Percentiles rank a stretch among this genome's conserved stretches.
phyloP scores from a whole-genome alignment of 139 green algal genomes.

The Chlorella vulgaris region DNA sequence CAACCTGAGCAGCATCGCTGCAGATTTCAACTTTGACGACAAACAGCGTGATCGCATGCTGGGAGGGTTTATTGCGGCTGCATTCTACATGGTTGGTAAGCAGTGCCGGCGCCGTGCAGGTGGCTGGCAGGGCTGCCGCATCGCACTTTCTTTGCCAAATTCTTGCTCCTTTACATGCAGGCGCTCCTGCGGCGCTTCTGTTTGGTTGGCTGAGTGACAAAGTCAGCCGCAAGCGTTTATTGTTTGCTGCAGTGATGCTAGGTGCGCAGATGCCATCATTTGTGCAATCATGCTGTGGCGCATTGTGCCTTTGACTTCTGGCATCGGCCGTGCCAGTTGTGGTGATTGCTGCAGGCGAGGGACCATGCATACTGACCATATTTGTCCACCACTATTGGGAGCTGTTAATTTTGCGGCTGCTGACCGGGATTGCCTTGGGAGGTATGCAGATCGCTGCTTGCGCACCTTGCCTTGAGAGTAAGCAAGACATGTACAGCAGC shows the following conservation, averaged over 20 bases:
- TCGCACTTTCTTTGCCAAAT: too few relatives aligned
- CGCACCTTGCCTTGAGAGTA: neutral
- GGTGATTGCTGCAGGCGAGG: constrained; percentile 54
- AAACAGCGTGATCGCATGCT: constrained; percentile 73
- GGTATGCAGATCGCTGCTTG: constrained; percentile 37
- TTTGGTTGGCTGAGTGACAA: constrained; percentile 74
- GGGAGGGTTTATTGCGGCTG: constrained; percentile 74
- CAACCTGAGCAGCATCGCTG: neutral
- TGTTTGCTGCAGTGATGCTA: constrained; percentile 77
- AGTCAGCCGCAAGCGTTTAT: constrained; percentile 65
- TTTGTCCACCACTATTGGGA: constrained; percentile 81
- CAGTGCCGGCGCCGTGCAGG: neutral
- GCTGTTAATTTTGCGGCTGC: constrained; percentile 78
- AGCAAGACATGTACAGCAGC: neutral
- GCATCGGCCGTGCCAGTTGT: too few relatives aligned
- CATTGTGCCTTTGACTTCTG: neutral
- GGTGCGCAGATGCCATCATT: constrained; percentile 38
- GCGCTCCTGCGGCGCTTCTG: constrained; percentile 71
- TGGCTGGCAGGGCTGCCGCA: too few relatives aligned
- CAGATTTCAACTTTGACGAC: constrained; percentile 71
- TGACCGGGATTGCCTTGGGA: constrained; percentile 86
- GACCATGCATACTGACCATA: constrained; percentile 74
- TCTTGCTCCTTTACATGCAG: too few relatives aligned
- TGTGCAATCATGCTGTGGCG: neutral
- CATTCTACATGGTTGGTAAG: constrained; percentile 83